Conservation (phyloP, 495 filamentous ascomycete genomes). For the Tuber brumale region DNA sequence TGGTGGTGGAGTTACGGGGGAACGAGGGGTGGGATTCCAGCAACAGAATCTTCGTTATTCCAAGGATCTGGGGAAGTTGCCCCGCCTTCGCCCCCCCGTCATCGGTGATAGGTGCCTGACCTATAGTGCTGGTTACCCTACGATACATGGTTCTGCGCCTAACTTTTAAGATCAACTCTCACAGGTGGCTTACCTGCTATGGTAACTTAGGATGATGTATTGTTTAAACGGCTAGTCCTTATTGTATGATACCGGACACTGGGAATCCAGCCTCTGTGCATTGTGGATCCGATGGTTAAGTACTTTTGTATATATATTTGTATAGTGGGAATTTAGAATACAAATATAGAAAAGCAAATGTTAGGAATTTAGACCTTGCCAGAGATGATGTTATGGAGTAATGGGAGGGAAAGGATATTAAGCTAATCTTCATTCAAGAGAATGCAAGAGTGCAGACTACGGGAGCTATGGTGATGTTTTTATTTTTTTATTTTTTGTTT, state of each 20-base stretch:
- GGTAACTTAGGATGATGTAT: background rate
- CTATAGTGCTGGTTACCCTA: background rate
- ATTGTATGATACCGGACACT: background rate
- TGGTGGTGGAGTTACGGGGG: background rate
- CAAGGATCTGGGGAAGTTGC: background rate
- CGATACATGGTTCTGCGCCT: background rate
- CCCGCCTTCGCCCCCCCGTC: background rate
- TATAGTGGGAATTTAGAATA: too few species aligned
- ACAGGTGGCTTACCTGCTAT: background rate
- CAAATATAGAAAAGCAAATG: too few species aligned
- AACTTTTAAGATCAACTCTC: background rate
- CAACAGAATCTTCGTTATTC: background rate
- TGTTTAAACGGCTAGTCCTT: background rate
- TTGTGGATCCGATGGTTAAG: too few species aligned
- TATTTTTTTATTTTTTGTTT: too few species aligned
- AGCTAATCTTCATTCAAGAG: too few species aligned
- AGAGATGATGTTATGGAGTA: too few species aligned
- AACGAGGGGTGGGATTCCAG: background rate
- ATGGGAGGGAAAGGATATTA: too few species aligned
- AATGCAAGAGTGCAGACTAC: too few species aligned
- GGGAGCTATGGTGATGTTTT: too few species aligned
- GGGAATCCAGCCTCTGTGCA: too few species aligned
- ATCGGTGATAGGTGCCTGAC: background rate
- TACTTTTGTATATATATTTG: too few species aligned
- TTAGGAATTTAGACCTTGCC: too few species aligned